Evolutionary conservation across 768 basidiomycete species (phyloP).

Genomic region (Cyathus striatus): DNA sequence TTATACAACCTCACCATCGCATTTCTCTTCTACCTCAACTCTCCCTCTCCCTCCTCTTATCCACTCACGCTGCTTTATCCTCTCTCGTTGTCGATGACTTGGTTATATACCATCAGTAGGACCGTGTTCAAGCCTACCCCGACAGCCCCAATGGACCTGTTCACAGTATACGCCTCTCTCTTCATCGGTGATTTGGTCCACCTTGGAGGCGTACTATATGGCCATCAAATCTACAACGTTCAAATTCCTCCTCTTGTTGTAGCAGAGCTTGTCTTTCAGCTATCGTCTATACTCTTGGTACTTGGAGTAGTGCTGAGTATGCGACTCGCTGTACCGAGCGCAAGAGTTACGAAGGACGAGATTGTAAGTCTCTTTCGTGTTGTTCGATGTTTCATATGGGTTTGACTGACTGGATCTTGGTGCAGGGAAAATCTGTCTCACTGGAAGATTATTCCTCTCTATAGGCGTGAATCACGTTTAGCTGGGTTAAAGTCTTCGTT

Average conservation of each 20-base stretch:
- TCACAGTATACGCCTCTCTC: conserved; percentile 50
- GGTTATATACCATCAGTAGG: conserved; percentile 62
- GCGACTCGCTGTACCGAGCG: conserved; percentile 1
- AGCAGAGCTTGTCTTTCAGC: conserved; percentile 22
- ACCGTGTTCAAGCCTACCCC: conserved; percentile 46
- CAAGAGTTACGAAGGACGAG: conserved; percentile 42
- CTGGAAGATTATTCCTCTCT: conserved; percentile 77
- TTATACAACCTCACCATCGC: no score
- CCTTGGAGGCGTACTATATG: conserved; percentile 51
- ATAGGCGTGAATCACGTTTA: conserved; percentile 67
- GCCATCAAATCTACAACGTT: conserved; percentile 34
- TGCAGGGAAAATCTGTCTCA: conserved; percentile 53
- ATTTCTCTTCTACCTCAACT: no score
- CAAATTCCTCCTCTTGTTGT: conserved; percentile 32
- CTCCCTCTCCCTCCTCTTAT: conserved; percentile 17
- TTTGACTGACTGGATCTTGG: no score
- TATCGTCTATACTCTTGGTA: conserved; percentile 39
- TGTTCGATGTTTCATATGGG: background rate
- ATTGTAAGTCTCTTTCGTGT: conserved; percentile 47
- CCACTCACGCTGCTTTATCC: conserved; percentile 27
- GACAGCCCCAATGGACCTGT: conserved; percentile 61
- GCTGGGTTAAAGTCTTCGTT: conserved; percentile 67
- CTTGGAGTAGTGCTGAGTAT: background rate
- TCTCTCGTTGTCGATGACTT: conserved; percentile 52
- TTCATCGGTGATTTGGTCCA: conserved; percentile 41